phyloP scores from a whole-genome alignment of 192 early-diverging fungal species.

The Allomyces macrogynus region DNA sequence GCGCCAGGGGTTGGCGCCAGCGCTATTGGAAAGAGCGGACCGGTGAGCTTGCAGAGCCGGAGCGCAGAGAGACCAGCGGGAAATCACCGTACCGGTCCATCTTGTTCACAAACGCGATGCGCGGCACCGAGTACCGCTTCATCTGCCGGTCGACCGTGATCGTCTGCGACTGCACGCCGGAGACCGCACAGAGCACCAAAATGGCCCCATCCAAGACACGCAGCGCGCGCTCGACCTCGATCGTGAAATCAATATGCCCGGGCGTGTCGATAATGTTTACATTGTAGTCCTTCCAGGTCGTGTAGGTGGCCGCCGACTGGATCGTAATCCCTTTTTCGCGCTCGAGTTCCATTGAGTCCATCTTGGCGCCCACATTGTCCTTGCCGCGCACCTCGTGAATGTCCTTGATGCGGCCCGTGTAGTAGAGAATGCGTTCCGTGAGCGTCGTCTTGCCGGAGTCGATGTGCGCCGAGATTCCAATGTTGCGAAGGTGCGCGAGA shows the following conservation, averaged over 20 bases:
- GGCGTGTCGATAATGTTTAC: conserved; percentile 80
- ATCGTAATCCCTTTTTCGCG: conserved; percentile 84
- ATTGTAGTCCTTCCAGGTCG: conserved; percentile 53
- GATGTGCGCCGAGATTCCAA: conserved; percentile 75
- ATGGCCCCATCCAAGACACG: conserved; percentile 75
- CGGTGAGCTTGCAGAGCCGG: neutral
- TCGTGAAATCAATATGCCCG: conserved; percentile 76
- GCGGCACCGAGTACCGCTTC: conserved; percentile 69
- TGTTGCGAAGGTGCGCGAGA: conserved; percentile 50
- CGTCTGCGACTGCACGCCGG: conserved; percentile 70
- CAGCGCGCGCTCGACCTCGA: conserved; percentile 70
- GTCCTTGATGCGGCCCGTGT: conserved; percentile 70
- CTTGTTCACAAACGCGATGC: conserved; percentile 77
- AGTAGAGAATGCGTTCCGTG: conserved; percentile 65
- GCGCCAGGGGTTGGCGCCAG: conserved; percentile 61
- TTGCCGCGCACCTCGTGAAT: conserved; percentile 74
- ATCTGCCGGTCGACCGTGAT: conserved; percentile 81
- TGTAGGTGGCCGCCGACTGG: conserved; percentile 70
- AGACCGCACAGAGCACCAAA: conserved; percentile 61
- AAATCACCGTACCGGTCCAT: conserved; percentile 43
- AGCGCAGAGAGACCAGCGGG: neutral
- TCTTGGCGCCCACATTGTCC: conserved; percentile 86
- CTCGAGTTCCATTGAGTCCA: conserved; percentile 99
- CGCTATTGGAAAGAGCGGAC: conserved; percentile 12
- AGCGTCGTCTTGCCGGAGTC: conserved; percentile 78